Percentiles rank a stretch among this genome's conserved stretches.
These are phyloP conservation scores for Symbiodinium natans DNA, from an alignment of 73 alveolate genomes.

Conservation along the genomic window DNA sequence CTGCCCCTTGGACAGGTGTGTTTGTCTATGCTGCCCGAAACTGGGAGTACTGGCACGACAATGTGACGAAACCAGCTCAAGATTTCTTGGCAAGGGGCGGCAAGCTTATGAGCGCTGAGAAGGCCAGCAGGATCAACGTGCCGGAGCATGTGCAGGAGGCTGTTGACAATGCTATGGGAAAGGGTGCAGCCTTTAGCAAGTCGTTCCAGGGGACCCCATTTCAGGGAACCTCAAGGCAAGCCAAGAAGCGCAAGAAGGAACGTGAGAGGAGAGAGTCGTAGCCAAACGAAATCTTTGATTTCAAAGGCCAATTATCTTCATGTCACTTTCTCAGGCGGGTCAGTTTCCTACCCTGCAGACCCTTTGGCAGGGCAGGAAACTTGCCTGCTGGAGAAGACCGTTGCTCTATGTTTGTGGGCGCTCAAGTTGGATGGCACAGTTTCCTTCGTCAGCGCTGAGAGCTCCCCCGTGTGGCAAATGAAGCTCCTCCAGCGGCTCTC, in stretches of 20 bases:
- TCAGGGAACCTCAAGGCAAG: neutral
- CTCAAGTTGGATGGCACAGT: neutral
- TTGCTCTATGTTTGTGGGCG: neutral
- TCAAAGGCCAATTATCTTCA: too few species aligned
- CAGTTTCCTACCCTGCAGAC: neutral
- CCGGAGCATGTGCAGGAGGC: neutral
- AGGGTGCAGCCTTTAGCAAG: neutral
- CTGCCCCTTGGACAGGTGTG: neutral
- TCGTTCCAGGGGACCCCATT: neutral
- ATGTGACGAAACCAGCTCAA: neutral
- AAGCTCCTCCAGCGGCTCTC: neutral
- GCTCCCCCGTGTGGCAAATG: neutral
- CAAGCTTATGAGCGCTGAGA: neutral
- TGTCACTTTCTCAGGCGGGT: neutral
- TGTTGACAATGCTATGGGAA: neutral
- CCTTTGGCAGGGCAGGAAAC: neutral
- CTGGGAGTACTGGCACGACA: neutral
- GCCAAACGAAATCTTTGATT: too few species aligned
- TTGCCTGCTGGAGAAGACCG: neutral
- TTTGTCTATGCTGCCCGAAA: neutral
- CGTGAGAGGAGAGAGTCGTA: neutral
- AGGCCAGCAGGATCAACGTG: neutral
- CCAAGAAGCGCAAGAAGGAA: neutral
- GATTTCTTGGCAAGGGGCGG: conserved; percentile 15
- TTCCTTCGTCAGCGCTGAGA: neutral